Base-by-base conservation (phyloP, 345 rosid genomes). In the Populus euphratica region DNA sequence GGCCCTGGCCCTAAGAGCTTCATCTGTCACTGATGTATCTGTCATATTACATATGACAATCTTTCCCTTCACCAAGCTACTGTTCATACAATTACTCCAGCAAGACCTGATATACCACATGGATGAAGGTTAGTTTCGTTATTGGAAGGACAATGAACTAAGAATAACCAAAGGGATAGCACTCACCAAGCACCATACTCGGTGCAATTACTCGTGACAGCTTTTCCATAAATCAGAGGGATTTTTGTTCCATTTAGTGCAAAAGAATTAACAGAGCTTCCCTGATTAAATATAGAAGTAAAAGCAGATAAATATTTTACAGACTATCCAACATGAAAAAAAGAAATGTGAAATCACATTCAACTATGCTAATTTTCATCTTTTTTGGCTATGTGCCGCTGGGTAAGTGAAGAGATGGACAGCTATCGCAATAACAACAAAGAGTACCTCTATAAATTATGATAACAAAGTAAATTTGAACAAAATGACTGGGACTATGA, bases 201-300 rank as follows among this genome's bases (percentile, higher is more conserved):
- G 68, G 38, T 0, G 69, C 85, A 83, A 0, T 5, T 27, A 14
- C 43, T 54, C 4, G 76, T n/a, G 36, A 36, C 82, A 38, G 77
- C 69, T 33, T 29, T 1, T 13, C 85, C 88, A 18, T 76, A 67
- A 38, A 83, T 74, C 7, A 88, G 63, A 11, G 88, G 91, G 41
- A 72, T 74, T 5, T 61, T 23, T 47, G 39, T 80, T 72, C 81
- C 81, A 36, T 80, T 52, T 10, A 80, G 35, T 43, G 73, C 80
- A 35, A 84, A 84, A 17, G 81, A 18, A 74, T 84, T 86, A 12
- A 89, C 50, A 14, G 89, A 79, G 29, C 12, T 38, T 8, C 90
- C 88, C 91, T 87, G 75, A 75, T 76, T 8, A n/a, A 3, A 25
- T 33, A 13, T 67, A 44, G 21, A 71, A 47, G 5, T 16, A 0